Evolutionary conservation across 768 basidiomycete species (phyloP).

Genomic region (Boletus fagicola): DNA sequence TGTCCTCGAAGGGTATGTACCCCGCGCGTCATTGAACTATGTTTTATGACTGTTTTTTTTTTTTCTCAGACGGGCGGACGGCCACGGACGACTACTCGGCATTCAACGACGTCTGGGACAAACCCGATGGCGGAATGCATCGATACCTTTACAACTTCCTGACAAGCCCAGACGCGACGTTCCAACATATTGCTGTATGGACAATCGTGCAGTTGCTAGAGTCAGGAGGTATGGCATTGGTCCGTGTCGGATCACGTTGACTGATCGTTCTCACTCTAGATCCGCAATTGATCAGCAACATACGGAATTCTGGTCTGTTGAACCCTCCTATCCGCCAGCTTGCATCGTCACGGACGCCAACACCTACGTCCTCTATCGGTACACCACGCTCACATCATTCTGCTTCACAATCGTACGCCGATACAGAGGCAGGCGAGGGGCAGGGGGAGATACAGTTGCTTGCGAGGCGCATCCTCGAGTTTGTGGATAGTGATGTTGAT

Average conservation of each 20-base stretch:
- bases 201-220: slow-evolving; percentile 97
- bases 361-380: slow-evolving; percentile 70
- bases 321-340: slow-evolving; percentile 86
- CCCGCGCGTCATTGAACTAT: background rate
- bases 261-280: slow-evolving; percentile 44
- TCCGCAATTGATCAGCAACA: slow-evolving; percentile 84
- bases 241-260: background rate
- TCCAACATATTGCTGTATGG: slow-evolving; percentile 99
- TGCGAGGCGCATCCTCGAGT: slow-evolving; percentile 80
- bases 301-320: slow-evolving; percentile 78
- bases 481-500: slow-evolving; percentile 75
- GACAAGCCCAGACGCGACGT: slow-evolving; percentile 90
- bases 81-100: slow-evolving; percentile 89
- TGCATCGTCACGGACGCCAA: slow-evolving; percentile 65
- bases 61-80: slow-evolving; percentile 62
- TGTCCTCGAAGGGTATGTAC: slow-evolving; percentile 87
- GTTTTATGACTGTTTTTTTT: background rate
- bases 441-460: slow-evolving; percentile 89
- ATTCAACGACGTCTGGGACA: slow-evolving; percentile 97
- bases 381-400: slow-evolving; percentile 73
- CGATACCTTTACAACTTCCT: slow-evolving; percentile 92
- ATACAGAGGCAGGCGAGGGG: slow-evolving; percentile 82
- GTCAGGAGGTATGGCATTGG: slow-evolving; percentile 66
- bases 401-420: slow-evolving; percentile 69
- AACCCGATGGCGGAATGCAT: slow-evolving; percentile 97